Percentiles rank a stretch among this genome's conserved stretches.
phyloP scores from a whole-genome alignment of 1,284 basidiomycete genomes.

The Malassezia furfur region DNA sequence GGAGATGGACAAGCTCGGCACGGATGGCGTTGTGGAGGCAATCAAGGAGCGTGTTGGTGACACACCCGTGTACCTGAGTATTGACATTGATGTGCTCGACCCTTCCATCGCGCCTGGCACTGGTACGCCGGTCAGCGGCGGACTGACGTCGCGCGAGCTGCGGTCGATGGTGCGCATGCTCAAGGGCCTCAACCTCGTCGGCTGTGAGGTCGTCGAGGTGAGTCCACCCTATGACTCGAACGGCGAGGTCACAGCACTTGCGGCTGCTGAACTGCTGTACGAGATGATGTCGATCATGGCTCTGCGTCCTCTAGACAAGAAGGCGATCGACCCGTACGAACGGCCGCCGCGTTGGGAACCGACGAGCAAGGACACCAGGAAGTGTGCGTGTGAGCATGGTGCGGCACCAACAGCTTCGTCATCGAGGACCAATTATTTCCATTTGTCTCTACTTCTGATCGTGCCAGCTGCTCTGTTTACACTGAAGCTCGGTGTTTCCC shows the following conservation, averaged over 20 bases:
- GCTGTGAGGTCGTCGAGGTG: constrained; percentile 35
- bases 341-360: neutral
- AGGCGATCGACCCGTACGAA: neutral
- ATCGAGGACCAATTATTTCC: neutral
- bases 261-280: constrained; percentile 30
- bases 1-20: constrained; percentile 29
- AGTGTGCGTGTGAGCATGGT: neutral
- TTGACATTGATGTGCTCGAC: constrained; percentile 38
- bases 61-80: constrained; percentile 31
- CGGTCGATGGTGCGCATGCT: constrained; percentile 24
- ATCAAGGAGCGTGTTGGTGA: constrained; percentile 23
- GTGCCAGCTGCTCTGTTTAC: neutral
- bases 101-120: neutral
- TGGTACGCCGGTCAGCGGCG: constrained; percentile 30
- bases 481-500: too few species aligned
- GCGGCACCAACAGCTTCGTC: neutral
- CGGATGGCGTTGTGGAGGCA: constrained; percentile 20
- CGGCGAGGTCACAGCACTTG: constrained; percentile 21
- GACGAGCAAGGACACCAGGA: neutral
- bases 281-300: constrained; percentile 25
- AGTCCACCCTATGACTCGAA: constrained; percentile 20
- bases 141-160: constrained; percentile 31
- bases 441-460: neutral
- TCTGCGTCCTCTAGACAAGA: constrained; percentile 5
- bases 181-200: constrained; percentile 32